A percentile compares a stretch with the other conserved stretches of the same genome.
Evolutionary conservation across 179 eudicot genomes (phyloP).

Genomic region (Beta corolliflora): DNA sequence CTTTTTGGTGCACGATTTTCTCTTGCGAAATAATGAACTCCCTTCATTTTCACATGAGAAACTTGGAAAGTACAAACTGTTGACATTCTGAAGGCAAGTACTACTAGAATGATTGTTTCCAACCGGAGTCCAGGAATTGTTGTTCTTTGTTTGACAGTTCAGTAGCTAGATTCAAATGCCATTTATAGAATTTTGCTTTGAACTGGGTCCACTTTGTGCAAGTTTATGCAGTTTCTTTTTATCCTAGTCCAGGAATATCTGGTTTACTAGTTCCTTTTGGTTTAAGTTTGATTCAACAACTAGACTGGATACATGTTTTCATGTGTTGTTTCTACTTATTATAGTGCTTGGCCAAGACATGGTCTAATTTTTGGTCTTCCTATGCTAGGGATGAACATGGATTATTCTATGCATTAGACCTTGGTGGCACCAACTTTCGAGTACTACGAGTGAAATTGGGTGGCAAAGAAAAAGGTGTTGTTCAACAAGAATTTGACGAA

Average conservation of each 20-base stretch:
- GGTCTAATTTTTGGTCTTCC: slow-evolving; percentile 17
- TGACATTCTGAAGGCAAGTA: neutral
- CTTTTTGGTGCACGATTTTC: neutral
- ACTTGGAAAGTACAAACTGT: neutral
- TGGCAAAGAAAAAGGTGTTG: slow-evolving; percentile 62
- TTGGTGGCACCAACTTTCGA: slow-evolving; percentile 97
- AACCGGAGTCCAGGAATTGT: neutral
- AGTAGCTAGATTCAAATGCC: neutral
- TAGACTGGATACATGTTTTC: neutral
- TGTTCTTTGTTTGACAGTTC: neutral
- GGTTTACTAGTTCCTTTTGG: neutral
- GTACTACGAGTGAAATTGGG: slow-evolving; percentile 83
- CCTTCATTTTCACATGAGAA: neutral
- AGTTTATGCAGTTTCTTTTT: neutral
- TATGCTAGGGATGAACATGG: slow-evolving; percentile 76
- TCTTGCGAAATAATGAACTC: neutral
- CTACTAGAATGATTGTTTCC: neutral
- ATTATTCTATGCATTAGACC: slow-evolving; percentile 90
- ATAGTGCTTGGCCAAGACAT: slow-evolving; percentile 8
- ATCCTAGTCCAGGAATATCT: neutral
- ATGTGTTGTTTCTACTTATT: neutral
- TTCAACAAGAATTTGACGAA: slow-evolving; percentile 75
- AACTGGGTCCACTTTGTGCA: neutral
- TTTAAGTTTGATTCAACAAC: neutral
- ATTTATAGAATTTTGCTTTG: neutral